These are phyloP conservation scores for Cercospora canescens DNA, from an alignment of 2,329 filamentous ascomycete species.

Conservation along the genomic window DNA sequence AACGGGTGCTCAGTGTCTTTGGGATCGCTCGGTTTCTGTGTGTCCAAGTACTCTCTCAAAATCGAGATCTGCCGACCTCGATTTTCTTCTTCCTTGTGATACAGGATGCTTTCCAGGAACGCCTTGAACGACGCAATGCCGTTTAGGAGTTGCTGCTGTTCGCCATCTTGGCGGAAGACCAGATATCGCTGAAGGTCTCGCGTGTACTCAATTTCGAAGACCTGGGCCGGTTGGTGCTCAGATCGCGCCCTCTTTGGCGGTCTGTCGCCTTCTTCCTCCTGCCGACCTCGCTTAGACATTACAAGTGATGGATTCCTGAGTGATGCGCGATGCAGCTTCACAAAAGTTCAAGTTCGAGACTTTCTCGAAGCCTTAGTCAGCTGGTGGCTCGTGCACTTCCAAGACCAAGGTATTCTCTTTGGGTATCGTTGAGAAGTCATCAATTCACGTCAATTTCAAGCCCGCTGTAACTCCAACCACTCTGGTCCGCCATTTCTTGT, in stretches of 20 bases:
- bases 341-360: constrained; percentile 4
- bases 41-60: constrained; percentile 68
- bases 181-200: constrained; percentile 70
- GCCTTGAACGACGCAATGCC: constrained; percentile 69
- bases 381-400: not conserved
- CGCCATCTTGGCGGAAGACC: constrained; percentile 66
- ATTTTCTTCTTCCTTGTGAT: constrained; percentile 55
- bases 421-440: not conserved
- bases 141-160: constrained; percentile 62
- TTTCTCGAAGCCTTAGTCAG: constrained; percentile 3
- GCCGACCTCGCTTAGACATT: constrained; percentile 34
- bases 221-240: constrained; percentile 48
- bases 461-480: too few relatives aligned
- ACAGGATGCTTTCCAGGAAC: constrained; percentile 64
- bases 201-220: constrained; percentile 62
- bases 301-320: not conserved
- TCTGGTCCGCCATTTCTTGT: too few relatives aligned
- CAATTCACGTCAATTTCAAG: not conserved
- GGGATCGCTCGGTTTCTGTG: constrained; percentile 51
- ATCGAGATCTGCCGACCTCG: constrained; percentile 57
- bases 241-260: constrained; percentile 35
- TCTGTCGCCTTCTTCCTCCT: constrained; percentile 25
- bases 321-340: not conserved
- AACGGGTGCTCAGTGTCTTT: constrained; percentile 63
- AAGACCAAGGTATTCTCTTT: too few relatives aligned